Conservation (phyloP, 1,284 basidiomycete genomes). For the Sporisorium scitamineum region DNA sequence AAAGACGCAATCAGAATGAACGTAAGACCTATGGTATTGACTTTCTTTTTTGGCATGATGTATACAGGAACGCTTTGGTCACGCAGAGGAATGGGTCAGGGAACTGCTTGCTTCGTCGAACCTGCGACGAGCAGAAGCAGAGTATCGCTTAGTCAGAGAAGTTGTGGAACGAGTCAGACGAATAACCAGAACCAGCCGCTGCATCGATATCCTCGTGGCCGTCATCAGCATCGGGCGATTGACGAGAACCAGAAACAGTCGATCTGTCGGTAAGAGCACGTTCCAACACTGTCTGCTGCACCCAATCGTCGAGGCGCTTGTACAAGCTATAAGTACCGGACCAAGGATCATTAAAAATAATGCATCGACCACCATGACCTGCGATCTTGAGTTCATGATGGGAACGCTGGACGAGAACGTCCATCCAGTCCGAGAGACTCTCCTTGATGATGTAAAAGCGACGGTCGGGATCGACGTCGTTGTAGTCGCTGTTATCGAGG, state of each 20-base stretch:
- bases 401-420: background rate
- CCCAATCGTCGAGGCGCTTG: conserved; percentile 2
- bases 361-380: background rate
- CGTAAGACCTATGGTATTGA: background rate
- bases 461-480: background rate
- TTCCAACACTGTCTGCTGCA: background rate
- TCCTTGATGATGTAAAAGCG: background rate
- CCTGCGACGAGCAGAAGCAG: background rate
- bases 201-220: background rate
- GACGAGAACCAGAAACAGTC: too few relatives aligned
- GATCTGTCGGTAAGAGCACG: background rate
- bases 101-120: background rate
- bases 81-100: background rate
- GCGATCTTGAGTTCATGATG: background rate
- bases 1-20: background rate
- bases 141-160: background rate
- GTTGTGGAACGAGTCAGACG: background rate
- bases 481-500: background rate
- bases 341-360: background rate
- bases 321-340: background rate
- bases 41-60: too few relatives aligned
- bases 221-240: too few relatives aligned
- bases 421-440: background rate
- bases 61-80: background rate
- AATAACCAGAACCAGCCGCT: background rate